These are phyloP conservation scores for Calonectria pteridis DNA, from an alignment of 2,329 filamentous ascomycete species.

Conservation along the genomic window DNA sequence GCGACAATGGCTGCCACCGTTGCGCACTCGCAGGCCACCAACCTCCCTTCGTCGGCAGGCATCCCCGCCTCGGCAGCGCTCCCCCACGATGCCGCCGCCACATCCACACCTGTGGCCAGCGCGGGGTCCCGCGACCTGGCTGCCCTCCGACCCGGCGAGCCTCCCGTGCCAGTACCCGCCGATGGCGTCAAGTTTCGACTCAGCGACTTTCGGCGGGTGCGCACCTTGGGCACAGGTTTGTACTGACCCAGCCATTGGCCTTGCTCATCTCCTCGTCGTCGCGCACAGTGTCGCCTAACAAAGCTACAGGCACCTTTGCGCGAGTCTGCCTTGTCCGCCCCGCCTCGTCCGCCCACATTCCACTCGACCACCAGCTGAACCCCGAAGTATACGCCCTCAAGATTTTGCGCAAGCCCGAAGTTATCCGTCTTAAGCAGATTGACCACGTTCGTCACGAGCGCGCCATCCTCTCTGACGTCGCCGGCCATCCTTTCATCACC, in stretches of 20 bases:
- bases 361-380: conserved; percentile 50
- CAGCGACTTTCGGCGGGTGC: conserved; percentile 77
- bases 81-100: conserved; percentile 26
- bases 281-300: neutral
- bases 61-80: conserved; percentile 39
- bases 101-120: conserved; percentile 25
- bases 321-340: conserved; percentile 83
- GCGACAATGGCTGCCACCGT: conserved; percentile 49
- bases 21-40: conserved; percentile 46
- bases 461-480: conserved; percentile 80
- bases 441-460: conserved; percentile 90
- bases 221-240: conserved; percentile 80
- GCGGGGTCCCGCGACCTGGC: conserved; percentile 36
- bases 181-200: conserved; percentile 49
- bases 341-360: conserved; percentile 61
- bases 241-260: neutral
- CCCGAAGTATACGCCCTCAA: conserved; percentile 81
- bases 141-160: conserved; percentile 9
- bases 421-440: conserved; percentile 87
- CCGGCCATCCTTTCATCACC: conserved; percentile 87
- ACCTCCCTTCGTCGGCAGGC: conserved; percentile 41
- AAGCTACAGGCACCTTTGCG: conserved; percentile 77
- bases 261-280: neutral
- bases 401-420: conserved; percentile 79
- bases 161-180: conserved; percentile 41